phyloP scores from a whole-genome alignment of 1,139 yeast species.

The Suhomyces chickasaworum region DNA sequence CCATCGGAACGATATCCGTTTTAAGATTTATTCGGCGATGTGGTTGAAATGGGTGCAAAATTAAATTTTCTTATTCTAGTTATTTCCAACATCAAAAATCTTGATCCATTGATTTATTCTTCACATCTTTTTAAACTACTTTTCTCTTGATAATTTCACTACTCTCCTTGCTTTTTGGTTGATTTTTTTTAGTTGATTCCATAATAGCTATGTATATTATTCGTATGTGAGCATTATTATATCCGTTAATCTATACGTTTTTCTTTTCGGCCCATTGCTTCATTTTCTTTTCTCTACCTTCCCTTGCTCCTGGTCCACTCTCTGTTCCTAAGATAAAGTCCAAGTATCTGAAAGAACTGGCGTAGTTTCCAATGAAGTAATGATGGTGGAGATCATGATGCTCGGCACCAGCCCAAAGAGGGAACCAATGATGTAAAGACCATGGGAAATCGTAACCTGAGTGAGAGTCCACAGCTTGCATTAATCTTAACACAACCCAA shows the following conservation, averaged over 20 bases:
- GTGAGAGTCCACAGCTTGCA: conserved; percentile 95
- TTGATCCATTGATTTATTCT: too few species aligned
- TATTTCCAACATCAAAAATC: too few species aligned
- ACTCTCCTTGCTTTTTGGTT: too few species aligned
- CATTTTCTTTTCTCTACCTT: conserved; percentile 60
- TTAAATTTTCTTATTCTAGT: too few species aligned
- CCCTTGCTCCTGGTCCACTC: conserved; percentile 70
- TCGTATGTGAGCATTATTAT: not conserved
- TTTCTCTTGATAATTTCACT: too few species aligned
- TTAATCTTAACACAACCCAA: conserved; percentile 87
- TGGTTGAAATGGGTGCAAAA: too few species aligned
- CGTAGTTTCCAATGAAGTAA: conserved; percentile 89
- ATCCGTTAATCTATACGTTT: conserved; percentile 5
- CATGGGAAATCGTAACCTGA: conserved; percentile 97
- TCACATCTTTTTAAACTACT: too few species aligned
- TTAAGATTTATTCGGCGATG: too few species aligned
- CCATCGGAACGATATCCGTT: too few species aligned
- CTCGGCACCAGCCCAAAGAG: conserved; percentile 98
- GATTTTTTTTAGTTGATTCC: too few species aligned
- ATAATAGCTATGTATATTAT: not conserved
- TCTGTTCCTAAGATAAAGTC: conserved; percentile 83
- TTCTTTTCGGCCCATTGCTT: conserved; percentile 48
- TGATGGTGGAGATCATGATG: conserved; percentile 97
- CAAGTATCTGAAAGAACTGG: conserved; percentile 94
- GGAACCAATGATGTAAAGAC: conserved; percentile 87